Percentiles rank a stretch among this genome's conserved stretches.
phyloP scores from a whole-genome alignment of 169 alveolate genomes.

The Perkinsus chesapeaki region DNA sequence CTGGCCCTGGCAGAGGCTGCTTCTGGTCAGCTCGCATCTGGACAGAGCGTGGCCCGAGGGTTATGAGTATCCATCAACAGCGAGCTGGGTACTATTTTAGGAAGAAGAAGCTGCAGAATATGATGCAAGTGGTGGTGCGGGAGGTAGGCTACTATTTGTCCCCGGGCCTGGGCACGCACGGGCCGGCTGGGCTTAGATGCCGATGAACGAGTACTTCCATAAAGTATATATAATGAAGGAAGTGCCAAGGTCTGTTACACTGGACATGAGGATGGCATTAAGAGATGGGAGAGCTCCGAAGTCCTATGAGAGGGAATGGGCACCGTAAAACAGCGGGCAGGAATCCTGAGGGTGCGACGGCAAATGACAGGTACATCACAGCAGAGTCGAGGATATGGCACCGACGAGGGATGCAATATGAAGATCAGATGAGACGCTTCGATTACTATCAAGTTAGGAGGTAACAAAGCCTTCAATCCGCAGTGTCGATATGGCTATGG shows the following conservation, averaged over 20 bases:
- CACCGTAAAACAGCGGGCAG: background rate
- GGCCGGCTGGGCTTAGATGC: background rate
- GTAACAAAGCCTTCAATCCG: background rate
- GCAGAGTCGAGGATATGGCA: background rate
- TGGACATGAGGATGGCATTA: background rate
- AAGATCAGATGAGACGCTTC: background rate
- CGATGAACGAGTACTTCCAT: slow-evolving; percentile 1
- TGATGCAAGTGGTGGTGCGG: background rate
- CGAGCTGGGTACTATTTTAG: background rate
- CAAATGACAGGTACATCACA: background rate
- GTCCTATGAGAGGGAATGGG: background rate
- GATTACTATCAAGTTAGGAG: background rate
- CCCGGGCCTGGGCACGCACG: too few relatives aligned
- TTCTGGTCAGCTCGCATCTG: background rate
- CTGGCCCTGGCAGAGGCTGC: background rate
- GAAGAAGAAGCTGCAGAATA: background rate
- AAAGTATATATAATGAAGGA: background rate
- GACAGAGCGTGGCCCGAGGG: background rate
- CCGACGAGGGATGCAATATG: background rate
- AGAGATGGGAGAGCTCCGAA: background rate
- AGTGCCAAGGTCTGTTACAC: background rate
- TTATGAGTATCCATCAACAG: background rate
- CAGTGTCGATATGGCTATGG: background rate
- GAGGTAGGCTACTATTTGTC: too few relatives aligned
- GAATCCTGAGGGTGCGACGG: too few relatives aligned